Evolutionary conservation across 805 yeast species (phyloP), one percentile per base, ranked within the genome.

Genomic region (Candida taoyuanica): DNA sequence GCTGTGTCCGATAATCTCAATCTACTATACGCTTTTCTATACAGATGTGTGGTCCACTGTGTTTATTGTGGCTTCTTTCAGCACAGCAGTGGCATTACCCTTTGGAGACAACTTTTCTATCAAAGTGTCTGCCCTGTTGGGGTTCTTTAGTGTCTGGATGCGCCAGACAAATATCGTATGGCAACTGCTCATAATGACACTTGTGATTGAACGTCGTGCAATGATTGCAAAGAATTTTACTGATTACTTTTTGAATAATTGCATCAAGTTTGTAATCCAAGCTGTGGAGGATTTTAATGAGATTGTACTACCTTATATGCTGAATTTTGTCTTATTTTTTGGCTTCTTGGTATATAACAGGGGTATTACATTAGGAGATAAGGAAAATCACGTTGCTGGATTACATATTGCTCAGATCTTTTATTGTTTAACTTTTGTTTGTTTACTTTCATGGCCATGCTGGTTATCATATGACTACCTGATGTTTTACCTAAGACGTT

Each of bases 21-120:
- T 88, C 4, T 91, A 80, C 60, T 79, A 81, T 49, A 78, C 78
- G 24, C 63, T 93, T 25, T 93, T 79, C 62, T 93, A 93, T 61
- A 93, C 98, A 0, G 98, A 93, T 55, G 81, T 88, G 1, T 89
- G 97, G 98, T 76, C 96, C 0, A 74, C 93, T 0, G 71, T 85
- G 1, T 63, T 85, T 20, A 71, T 89, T 7, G 43, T 85, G 11
- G 66, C 69, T 2, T 70, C 83, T 3, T 65, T 79, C 24, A 67
- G 78, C 5, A 52, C 71, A 25, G 78, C 68, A 3, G 52, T 74
- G 14, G 64, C 64, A 0, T 37, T 60, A 15, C 70, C 69, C 4
- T 56, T 52, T 40, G 68, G 68, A 7, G 56, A 57, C 16, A 53
- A 30, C 8, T 44, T 32, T 8, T 65, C 70, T 40, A 50, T 65